These are phyloP conservation scores for Fusarium sp. DNA, from an alignment of 2,329 filamentous ascomycete species.

Conservation along the genomic window DNA sequence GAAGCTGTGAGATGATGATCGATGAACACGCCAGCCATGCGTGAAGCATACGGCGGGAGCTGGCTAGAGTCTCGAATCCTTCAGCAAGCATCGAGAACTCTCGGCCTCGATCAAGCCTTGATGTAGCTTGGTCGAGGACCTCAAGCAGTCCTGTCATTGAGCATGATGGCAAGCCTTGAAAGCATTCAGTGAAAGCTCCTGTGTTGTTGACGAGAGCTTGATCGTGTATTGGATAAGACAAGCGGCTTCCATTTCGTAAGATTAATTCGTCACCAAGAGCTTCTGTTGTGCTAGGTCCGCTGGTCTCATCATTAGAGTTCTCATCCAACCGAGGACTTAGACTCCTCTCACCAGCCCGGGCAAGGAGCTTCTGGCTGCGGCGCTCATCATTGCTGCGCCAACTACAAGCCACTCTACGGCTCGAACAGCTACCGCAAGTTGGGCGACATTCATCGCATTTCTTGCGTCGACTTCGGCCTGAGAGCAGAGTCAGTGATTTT, in stretches of 20 bases:
- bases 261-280: background rate
- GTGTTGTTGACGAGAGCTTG: background rate
- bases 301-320: background rate
- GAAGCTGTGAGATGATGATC: background rate
- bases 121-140: background rate
- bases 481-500: background rate
- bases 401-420: background rate
- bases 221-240: background rate
- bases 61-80: rapidly evolving
- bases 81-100: background rate
- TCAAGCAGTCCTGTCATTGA: background rate
- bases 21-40: background rate
- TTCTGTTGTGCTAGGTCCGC: background rate
- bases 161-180: background rate
- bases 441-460: background rate
- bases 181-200: background rate
- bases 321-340: rapidly evolving
- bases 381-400: background rate
- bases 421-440: background rate
- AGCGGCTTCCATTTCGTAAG: background rate
- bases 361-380: rapidly evolving
- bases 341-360: background rate
- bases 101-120: background rate
- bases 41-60: background rate
- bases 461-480: background rate